A percentile compares a stretch with the other conserved stretches of the same genome.
Conservation (phyloP, 176 grass and related monocot genomes). For the Raddia distichophylla region DNA sequence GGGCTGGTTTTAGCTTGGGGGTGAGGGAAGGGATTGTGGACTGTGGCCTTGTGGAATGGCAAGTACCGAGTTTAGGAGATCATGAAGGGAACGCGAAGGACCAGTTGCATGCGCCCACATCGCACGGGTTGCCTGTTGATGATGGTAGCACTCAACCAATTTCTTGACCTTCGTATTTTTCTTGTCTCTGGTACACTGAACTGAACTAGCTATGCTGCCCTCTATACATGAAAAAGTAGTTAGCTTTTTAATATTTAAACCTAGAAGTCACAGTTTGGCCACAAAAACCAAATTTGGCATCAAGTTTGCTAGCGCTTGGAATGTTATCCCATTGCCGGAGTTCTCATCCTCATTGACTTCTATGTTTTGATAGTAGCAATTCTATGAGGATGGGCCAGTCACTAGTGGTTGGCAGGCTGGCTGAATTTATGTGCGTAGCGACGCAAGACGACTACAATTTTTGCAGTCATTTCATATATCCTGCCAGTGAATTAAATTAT, state of each 20-base stretch:
- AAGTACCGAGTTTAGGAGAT: background rate
- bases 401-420: constrained; percentile 18
- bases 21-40: background rate
- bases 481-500: background rate
- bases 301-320: constrained; percentile 7
- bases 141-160: background rate
- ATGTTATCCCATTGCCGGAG: constrained; percentile 1
- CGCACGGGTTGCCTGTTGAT: background rate
- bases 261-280: constrained; percentile 17
- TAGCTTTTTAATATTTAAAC: background rate
- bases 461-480: constrained; percentile 20
- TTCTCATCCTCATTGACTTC: constrained; percentile 23
- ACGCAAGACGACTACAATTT: constrained; percentile 39
- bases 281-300: constrained; percentile 30
- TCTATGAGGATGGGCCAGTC: constrained; percentile 42
- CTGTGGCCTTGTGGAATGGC: background rate
- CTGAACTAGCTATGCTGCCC: background rate
- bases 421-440: constrained; percentile 38
- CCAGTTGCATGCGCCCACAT: background rate
- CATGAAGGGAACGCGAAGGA: background rate
- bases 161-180: constrained; percentile 35
- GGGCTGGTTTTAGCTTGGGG: constrained; percentile 11
- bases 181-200: background rate
- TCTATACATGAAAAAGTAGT: constrained; percentile 1
- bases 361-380: constrained; percentile 34